Percentiles rank a stretch among this genome's conserved stretches.
Conservation (phyloP, 2,329 filamentous ascomycete genomes). For the Fusarium cyanostomum region DNA sequence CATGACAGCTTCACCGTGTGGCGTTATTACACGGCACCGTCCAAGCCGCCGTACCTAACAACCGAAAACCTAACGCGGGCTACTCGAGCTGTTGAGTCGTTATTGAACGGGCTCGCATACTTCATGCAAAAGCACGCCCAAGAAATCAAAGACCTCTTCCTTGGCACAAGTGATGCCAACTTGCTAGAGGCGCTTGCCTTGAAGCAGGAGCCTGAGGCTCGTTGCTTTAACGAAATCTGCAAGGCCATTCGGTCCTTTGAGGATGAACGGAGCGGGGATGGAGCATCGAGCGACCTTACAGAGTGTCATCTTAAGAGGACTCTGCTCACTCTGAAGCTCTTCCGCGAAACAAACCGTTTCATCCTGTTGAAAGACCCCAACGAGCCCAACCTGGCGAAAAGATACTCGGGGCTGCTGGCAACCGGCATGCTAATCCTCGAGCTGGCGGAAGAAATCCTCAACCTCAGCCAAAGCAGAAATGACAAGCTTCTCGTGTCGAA, state of each 20-base stretch:
- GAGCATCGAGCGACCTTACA: neutral
- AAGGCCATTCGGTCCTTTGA: constrained; percentile 1
- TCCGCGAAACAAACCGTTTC: neutral
- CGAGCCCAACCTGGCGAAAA: neutral
- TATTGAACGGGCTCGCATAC: neutral
- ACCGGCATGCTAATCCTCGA: neutral
- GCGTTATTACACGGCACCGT: constrained; percentile 10
- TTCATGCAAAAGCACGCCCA: constrained; percentile 14
- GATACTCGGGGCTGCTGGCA: neutral
- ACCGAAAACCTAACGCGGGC: neutral
- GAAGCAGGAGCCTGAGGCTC: neutral
- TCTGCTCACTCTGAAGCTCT: constrained; percentile 5
- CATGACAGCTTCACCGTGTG: constrained; percentile 5
- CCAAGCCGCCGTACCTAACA: too few relatives aligned
- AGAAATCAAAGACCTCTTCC: neutral
- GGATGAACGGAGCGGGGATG: neutral
- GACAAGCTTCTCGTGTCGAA: too few relatives aligned
- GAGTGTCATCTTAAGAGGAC: neutral
- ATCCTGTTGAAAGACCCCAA: constrained; percentile 14
- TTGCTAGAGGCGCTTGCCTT: neutral
- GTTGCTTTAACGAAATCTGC: constrained; percentile 11
- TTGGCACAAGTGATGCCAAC: neutral
- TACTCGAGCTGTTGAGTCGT: constrained; percentile 3
- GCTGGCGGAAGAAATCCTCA: neutral
- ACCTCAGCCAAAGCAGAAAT: neutral